phyloP scores from a whole-genome alignment of 352 stramenopile species.

The Plasmopara muralis region DNA sequence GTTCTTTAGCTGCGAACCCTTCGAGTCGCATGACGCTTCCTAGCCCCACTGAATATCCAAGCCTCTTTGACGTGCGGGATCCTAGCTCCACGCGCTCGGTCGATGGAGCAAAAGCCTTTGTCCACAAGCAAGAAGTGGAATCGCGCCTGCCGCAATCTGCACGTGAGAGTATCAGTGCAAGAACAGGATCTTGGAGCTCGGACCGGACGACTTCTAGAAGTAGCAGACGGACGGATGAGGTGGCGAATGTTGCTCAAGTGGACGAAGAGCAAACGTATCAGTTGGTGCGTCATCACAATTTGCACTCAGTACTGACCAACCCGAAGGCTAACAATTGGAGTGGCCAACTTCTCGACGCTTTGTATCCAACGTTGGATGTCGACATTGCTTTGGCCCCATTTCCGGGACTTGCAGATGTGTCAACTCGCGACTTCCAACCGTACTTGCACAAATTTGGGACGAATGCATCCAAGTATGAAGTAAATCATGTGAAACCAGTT shows the following conservation, averaged over 20 bases:
- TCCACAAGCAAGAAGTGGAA: constrained; percentile 16
- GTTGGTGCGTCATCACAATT: constrained; percentile 67
- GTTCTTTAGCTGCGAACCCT: constrained; percentile 29
- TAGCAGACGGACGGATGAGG: constrained; percentile 10
- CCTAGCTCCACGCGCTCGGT: constrained; percentile 36
- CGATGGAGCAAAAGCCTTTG: constrained; percentile 13
- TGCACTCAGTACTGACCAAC: constrained; percentile 82
- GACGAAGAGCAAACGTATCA: constrained; percentile 67
- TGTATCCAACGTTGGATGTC: constrained; percentile 60
- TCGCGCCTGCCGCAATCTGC: constrained; percentile 27
- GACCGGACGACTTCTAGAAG: constrained; percentile 19
- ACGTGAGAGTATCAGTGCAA: constrained; percentile 23
- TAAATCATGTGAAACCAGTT: constrained; percentile 71
- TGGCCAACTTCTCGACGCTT: constrained; percentile 57
- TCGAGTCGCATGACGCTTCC: constrained; percentile 32
- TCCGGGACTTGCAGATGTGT: constrained; percentile 52
- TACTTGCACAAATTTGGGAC: constrained; percentile 72
- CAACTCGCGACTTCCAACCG: constrained; percentile 63
- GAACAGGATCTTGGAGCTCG: constrained; percentile 33
- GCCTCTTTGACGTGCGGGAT: constrained; percentile 59
- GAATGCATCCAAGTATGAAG: constrained; percentile 54
- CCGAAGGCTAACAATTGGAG: constrained; percentile 69
- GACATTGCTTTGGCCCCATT: constrained; percentile 67
- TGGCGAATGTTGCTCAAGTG: constrained; percentile 22
- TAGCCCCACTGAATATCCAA: constrained; percentile 58